phyloP scores from a whole-genome alignment of 2,329 filamentous ascomycete species.

The Allantophomopsis lycopodina region DNA sequence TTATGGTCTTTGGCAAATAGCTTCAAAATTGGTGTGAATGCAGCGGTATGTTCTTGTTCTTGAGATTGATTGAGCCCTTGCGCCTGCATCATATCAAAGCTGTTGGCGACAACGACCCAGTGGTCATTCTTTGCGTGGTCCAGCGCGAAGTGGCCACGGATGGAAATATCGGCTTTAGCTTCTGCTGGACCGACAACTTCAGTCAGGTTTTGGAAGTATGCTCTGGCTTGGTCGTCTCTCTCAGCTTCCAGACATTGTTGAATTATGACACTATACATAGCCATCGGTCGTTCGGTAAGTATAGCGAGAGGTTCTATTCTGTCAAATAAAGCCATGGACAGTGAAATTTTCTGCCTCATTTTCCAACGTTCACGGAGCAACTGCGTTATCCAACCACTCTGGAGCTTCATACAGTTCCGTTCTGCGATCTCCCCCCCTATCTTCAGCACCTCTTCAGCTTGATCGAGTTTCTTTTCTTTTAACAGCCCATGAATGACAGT shows the following conservation, averaged over 20 bases:
- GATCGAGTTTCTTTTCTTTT: constrained; percentile 4
- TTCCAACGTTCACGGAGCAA: constrained; percentile 15
- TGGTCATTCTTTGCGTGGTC: constrained; percentile 15
- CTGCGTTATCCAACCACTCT: constrained; percentile 12
- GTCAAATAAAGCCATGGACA: constrained; percentile 11
- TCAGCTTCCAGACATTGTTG: constrained; percentile 16
- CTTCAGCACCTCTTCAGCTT: constrained; percentile 11
- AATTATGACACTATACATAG: constrained; percentile 15
- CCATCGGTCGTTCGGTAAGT: constrained; percentile 8
- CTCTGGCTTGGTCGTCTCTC: constrained; percentile 8
- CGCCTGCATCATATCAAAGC: constrained; percentile 11
- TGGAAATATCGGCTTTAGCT: constrained; percentile 7
- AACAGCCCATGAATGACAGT: constrained; percentile 11
- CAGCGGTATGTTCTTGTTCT: constrained; percentile 6
- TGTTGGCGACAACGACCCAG: constrained; percentile 14
- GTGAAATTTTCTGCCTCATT: constrained; percentile 9
- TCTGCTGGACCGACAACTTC: neutral
- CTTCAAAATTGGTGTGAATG: constrained; percentile 16
- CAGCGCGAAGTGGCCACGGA: constrained; percentile 16
- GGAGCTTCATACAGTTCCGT: constrained; percentile 4
- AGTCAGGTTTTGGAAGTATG: constrained; percentile 9
- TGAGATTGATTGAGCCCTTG: constrained; percentile 1
- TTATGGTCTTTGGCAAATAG: constrained; percentile 12
- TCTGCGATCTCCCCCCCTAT: constrained; percentile 9
- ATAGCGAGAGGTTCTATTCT: constrained; percentile 7